Evolutionary conservation across 208 protist genomes (phyloP).

Genomic region (Leishmania amazonensis): DNA sequence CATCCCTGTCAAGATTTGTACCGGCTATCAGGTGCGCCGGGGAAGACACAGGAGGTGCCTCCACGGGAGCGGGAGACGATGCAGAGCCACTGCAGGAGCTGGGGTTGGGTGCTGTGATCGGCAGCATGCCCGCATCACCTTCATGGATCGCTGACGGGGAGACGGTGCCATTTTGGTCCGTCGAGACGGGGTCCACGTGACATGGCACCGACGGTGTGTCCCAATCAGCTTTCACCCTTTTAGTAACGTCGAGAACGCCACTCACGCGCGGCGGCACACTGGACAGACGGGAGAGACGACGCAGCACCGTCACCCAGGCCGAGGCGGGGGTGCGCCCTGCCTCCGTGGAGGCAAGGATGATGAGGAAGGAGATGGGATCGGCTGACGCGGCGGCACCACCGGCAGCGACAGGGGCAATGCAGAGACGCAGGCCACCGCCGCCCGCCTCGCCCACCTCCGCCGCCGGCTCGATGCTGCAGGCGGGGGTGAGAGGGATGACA

Average conservation of each 20-base stretch:
- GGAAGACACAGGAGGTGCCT: not conserved
- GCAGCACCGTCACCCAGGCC: slow-evolving; percentile 14
- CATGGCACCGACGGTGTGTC: not conserved
- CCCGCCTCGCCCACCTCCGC: not conserved
- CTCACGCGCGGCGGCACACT: not conserved
- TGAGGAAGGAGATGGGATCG: not conserved
- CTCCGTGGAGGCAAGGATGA: not conserved
- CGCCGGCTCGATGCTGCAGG: slow-evolving; percentile 9
- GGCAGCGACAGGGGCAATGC: not conserved
- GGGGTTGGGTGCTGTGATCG: not conserved
- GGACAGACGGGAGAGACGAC: slow-evolving; percentile 1
- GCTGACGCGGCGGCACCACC: not conserved
- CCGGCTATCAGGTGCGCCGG: not conserved
- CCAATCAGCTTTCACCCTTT: not conserved
- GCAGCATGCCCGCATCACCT: not conserved
- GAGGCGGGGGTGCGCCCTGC: not conserved
- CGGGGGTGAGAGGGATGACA: slow-evolving; percentile 14
- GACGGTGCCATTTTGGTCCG: not conserved
- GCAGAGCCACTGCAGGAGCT: not conserved
- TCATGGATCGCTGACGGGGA: not conserved
- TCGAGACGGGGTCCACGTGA: not conserved
- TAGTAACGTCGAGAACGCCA: not conserved
- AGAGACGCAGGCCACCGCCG: slow-evolving; percentile 1
- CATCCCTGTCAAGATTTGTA: not conserved
- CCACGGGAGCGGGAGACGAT: not conserved